phyloP scores from a whole-genome alignment of 1,284 basidiomycete species.

The Pyrrhoderma noxium region DNA sequence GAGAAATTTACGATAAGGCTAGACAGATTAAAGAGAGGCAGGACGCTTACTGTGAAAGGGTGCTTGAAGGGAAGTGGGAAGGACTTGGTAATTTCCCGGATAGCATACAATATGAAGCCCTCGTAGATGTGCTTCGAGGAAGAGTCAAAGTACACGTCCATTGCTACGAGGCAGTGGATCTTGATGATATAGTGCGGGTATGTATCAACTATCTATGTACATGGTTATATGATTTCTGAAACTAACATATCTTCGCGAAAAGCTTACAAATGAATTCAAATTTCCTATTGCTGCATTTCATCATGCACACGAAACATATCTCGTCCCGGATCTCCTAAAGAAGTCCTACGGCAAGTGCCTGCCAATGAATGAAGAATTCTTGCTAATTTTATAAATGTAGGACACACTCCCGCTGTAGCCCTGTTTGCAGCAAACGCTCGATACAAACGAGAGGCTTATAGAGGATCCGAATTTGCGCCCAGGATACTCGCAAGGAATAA shows the following conservation, averaged over 20 bases:
- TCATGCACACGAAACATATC: slow-evolving; percentile 82
- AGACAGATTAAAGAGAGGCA: slow-evolving; percentile 63
- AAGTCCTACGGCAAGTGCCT: slow-evolving; percentile 46
- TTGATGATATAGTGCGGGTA: slow-evolving; percentile 65
- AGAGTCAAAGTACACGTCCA: slow-evolving; percentile 48
- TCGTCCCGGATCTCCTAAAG: slow-evolving; percentile 75
- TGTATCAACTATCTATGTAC: slow-evolving; percentile 16
- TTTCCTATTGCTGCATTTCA: slow-evolving; percentile 81
- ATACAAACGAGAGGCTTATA: slow-evolving; percentile 72
- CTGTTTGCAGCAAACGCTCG: slow-evolving; percentile 41
- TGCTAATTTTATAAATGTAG: not conserved
- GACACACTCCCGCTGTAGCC: slow-evolving; percentile 19
- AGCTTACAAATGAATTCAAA: slow-evolving; percentile 73
- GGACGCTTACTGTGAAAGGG: slow-evolving; percentile 59
- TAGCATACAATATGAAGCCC: slow-evolving; percentile 71
- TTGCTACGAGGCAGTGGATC: slow-evolving; percentile 47
- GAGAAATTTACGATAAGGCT: slow-evolving; percentile 49
- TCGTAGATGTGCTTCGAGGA: slow-evolving; percentile 78
- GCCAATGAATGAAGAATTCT: slow-evolving; percentile 18
- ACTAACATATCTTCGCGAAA: not conserved
- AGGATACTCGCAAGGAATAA: slow-evolving; percentile 63
- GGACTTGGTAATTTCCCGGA: slow-evolving; percentile 62
- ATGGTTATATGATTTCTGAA: not conserved
- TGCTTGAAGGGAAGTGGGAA: slow-evolving; percentile 48
- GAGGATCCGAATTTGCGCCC: slow-evolving; percentile 72